Conservation (phyloP, 148 eudicot species). For the Nepenthes gracilis region DNA sequence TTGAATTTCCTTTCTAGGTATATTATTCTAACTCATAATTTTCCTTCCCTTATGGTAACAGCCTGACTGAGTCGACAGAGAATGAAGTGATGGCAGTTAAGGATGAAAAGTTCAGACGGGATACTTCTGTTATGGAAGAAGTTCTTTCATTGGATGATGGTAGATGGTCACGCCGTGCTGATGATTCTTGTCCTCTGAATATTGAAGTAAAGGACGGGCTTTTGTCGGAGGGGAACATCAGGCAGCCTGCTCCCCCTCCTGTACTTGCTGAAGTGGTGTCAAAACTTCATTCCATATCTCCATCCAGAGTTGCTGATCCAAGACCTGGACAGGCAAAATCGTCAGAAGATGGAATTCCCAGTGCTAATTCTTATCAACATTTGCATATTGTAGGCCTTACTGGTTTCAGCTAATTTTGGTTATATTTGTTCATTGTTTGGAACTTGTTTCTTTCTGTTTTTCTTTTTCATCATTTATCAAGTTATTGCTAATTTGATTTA, state of each 20-base stretch:
- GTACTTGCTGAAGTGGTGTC: constrained; percentile 85
- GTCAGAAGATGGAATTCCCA: constrained; percentile 37
- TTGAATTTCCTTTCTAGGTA: background rate
- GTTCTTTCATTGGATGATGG: constrained; percentile 88
- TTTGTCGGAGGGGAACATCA: constrained; percentile 37
- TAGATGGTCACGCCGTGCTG: constrained; percentile 55
- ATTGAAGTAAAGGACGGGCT: constrained; percentile 13
- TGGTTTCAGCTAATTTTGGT: background rate
- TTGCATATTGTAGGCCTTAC: constrained; percentile 73
- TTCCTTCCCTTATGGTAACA: constrained; percentile 19
- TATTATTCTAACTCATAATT: constrained; percentile 12
- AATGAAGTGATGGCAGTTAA: constrained; percentile 28
- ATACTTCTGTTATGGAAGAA: constrained; percentile 59
- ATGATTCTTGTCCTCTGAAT: constrained; percentile 21
- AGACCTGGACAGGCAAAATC: constrained; percentile 82
- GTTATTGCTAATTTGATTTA: constrained; percentile 11
- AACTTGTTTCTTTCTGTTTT: background rate
- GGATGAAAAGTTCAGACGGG: constrained; percentile 29
- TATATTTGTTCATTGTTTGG: background rate
- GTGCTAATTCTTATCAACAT: constrained; percentile 64
- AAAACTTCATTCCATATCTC: constrained; percentile 47
- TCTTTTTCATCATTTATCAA: background rate
- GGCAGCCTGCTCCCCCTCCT: constrained; percentile 97
- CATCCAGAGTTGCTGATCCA: constrained; percentile 95
- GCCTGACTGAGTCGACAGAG: constrained; percentile 39